These are phyloP conservation scores for Pyropia yezoensis DNA, from an alignment of 23 red algal species.

Conservation along the genomic window DNA sequence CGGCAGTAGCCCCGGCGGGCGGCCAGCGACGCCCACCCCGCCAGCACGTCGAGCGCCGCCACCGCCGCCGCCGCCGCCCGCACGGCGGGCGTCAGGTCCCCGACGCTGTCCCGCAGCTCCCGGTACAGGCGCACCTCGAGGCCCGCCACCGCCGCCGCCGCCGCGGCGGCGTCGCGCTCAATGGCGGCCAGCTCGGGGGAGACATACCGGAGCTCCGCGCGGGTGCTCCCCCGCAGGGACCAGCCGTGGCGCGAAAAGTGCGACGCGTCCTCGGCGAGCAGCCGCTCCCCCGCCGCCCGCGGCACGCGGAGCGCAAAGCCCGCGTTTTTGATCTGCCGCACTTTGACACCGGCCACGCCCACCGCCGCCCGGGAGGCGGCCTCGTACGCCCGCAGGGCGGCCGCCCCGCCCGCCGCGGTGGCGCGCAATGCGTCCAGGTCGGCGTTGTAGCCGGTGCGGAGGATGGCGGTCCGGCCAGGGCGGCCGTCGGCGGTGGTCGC, in stretches of 20 bases:
- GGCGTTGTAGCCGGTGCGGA: slow-evolving; percentile 34
- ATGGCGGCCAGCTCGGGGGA: slow-evolving; percentile 26
- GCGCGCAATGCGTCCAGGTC: slow-evolving; percentile 59
- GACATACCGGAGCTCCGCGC: slow-evolving; percentile 54
- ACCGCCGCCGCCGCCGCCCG: slow-evolving; percentile 24
- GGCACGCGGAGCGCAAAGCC: slow-evolving; percentile 50
- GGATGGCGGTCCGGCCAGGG: slow-evolving; percentile 22
- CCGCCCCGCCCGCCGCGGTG: slow-evolving; percentile 14
- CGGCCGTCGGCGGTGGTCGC: slow-evolving; percentile 23
- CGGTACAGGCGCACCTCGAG: slow-evolving; percentile 44
- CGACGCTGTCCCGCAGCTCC: slow-evolving; percentile 29
- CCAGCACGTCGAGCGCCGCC: slow-evolving; percentile 81
- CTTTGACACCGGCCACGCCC: slow-evolving; percentile 34
- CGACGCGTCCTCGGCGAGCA: slow-evolving; percentile 23
- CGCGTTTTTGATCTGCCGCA: slow-evolving; percentile 60
- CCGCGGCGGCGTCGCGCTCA: slow-evolving; percentile 22
- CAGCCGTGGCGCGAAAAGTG: slow-evolving; percentile 35
- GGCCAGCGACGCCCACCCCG: slow-evolving; percentile 68
- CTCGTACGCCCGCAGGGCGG: slow-evolving; percentile 59
- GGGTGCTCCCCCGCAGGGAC: slow-evolving; percentile 38
- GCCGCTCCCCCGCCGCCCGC: slow-evolving; percentile 32
- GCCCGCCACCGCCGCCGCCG: slow-evolving; percentile 25
- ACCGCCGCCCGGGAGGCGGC: slow-evolving; percentile 31
- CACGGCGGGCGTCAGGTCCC: slow-evolving; percentile 18
- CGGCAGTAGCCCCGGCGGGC: slow-evolving; percentile 41